Evolutionary conservation across 2,329 filamentous ascomycete species (phyloP).

Genomic region (Colletotrichum sojae): DNA sequence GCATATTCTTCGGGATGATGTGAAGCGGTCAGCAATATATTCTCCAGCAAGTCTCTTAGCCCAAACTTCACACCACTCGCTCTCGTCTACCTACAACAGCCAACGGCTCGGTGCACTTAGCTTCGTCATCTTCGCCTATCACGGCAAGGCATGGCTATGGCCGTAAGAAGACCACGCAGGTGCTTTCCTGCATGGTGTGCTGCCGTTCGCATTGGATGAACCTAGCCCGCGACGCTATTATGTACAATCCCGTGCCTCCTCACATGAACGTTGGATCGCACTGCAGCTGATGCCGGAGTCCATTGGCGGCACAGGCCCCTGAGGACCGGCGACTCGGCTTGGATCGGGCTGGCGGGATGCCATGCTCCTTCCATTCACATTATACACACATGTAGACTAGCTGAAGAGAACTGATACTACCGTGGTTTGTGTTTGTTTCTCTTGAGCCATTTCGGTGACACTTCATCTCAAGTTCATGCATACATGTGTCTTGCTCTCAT

Average conservation of each 20-base stretch:
- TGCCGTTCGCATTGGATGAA: constrained; percentile 32
- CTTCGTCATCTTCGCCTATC: background rate
- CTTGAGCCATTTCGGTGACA: background rate
- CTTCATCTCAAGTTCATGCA: background rate
- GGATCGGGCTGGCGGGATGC: constrained; percentile 30
- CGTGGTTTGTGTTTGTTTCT: too few species aligned
- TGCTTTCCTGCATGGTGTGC: constrained; percentile 12
- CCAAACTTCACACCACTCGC: too few species aligned
- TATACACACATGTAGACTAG: too few species aligned
- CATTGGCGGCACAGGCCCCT: constrained; percentile 1
- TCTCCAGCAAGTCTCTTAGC: too few species aligned
- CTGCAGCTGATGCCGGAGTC: background rate
- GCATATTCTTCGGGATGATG: too few species aligned
- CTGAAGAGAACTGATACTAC: background rate
- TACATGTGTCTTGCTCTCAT: background rate
- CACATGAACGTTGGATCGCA: background rate
- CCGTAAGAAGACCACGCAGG: background rate
- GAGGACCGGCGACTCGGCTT: constrained; percentile 20
- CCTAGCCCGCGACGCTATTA: constrained; percentile 22
- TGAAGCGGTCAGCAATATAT: too few species aligned
- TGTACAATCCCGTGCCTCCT: constrained; percentile 10
- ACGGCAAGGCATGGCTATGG: background rate
- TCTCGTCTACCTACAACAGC: too few species aligned
- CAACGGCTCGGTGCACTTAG: background rate
- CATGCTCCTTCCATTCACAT: constrained; percentile 14